Percentiles rank a stretch among this genome's conserved stretches.
These are phyloP conservation scores for Ascochyta clinopodiicola DNA, from an alignment of 2,329 filamentous ascomycete genomes.

Conservation along the genomic window DNA sequence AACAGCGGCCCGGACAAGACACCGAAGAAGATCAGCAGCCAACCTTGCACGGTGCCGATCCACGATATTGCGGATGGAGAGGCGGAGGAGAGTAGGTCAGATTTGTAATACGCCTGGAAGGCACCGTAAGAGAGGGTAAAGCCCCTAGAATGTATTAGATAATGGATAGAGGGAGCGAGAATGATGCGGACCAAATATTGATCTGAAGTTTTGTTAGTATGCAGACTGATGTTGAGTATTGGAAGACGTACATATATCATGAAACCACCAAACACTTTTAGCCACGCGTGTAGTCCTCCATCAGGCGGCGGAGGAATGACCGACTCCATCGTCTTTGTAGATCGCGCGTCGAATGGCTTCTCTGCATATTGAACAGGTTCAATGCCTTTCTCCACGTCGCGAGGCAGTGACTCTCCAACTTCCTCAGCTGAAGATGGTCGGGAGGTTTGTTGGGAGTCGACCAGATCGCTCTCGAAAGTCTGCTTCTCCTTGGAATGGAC, in stretches of 20 bases:
- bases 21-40: slow-evolving; percentile 61
- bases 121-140: slow-evolving; percentile 52
- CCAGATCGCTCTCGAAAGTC: slow-evolving; percentile 13
- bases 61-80: slow-evolving; percentile 51
- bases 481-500: slow-evolving; percentile 26
- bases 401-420: neutral
- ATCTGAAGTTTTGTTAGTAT: slow-evolving; percentile 18
- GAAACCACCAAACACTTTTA: slow-evolving; percentile 49
- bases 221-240: neutral
- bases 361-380: slow-evolving; percentile 18
- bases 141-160: slow-evolving; percentile 39
- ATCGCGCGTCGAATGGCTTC: slow-evolving; percentile 26
- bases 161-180: neutral
- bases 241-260: slow-evolving; percentile 36
- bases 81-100: slow-evolving; percentile 46
- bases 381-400: slow-evolving; percentile 7
- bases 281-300: slow-evolving; percentile 48
- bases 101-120: slow-evolving; percentile 56
- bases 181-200: slow-evolving; percentile 43
- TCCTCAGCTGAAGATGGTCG: slow-evolving; percentile 20
- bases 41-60: slow-evolving; percentile 55
- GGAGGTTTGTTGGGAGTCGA: slow-evolving; percentile 25
- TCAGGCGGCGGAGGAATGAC: slow-evolving; percentile 44
- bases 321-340: slow-evolving; percentile 30
- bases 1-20: slow-evolving; percentile 57